Evolutionary conservation across 108 stramenopile species (phyloP).

Genomic region (Conticribra weissflogii): DNA sequence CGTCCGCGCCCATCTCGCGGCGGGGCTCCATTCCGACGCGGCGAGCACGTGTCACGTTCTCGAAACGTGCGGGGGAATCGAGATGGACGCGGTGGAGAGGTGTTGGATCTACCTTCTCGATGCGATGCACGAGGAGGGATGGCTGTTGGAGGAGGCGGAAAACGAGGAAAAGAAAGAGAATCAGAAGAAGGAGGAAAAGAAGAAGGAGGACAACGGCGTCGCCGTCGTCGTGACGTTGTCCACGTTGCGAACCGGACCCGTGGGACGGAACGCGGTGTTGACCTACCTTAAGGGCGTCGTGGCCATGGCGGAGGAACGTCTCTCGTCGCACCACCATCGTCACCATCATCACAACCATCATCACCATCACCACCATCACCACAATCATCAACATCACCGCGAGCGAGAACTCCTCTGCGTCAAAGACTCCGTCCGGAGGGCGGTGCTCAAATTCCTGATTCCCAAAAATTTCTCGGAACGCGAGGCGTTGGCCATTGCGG

Average conservation of each 20-base stretch:
- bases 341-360: background rate
- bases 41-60: slow-evolving; percentile 23
- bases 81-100: slow-evolving; percentile 6
- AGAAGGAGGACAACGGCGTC: too few species aligned
- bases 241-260: slow-evolving; percentile 17
- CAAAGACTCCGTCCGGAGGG: slow-evolving; percentile 47
- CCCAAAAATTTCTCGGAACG: slow-evolving; percentile 31
- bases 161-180: slow-evolving; percentile 5
- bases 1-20: slow-evolving; percentile 24
- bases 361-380: slow-evolving; percentile 2
- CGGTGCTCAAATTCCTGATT: slow-evolving; percentile 41
- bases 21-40: slow-evolving; percentile 13
- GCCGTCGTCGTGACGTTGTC: slow-evolving; percentile 16
- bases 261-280: slow-evolving; percentile 35
- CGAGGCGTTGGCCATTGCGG: slow-evolving; percentile 37
- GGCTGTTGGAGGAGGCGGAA: slow-evolving; percentile 44
- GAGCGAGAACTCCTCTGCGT: slow-evolving; percentile 25
- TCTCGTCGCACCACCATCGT: background rate
- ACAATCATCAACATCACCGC: background rate
- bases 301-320: slow-evolving; percentile 25
- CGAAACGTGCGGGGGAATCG: slow-evolving; percentile 30
- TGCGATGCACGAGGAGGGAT: slow-evolving; percentile 33
- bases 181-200: background rate
- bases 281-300: slow-evolving; percentile 28
- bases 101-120: slow-evolving; percentile 37